Conservation (phyloP, 2,329 filamentous ascomycete species). For the Epichloe uncinata region DNA sequence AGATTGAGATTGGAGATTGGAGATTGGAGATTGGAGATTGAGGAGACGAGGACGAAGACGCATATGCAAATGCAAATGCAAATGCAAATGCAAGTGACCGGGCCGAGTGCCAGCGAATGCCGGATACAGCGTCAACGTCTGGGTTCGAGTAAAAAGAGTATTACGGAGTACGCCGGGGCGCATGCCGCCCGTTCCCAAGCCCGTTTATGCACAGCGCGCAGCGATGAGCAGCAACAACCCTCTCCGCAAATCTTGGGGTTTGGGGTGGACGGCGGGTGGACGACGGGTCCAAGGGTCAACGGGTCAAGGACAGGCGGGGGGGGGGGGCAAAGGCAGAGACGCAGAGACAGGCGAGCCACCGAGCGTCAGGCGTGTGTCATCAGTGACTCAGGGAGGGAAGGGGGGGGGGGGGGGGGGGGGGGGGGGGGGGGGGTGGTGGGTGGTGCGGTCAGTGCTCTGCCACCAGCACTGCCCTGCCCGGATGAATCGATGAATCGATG, state of each 20-base stretch:
- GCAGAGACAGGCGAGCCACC: neutral
- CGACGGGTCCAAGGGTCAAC: neutral
- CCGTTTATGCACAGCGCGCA: slow-evolving; percentile 7
- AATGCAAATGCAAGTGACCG: slow-evolving; percentile 4
- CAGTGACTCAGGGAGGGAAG: too few species aligned
- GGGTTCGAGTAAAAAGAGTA: neutral
- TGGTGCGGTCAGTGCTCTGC: too few species aligned
- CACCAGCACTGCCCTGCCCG: too few species aligned
- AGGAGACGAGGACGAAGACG: slow-evolving; percentile 10
- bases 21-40: slow-evolving; percentile 7
- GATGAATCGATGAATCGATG: too few species aligned
- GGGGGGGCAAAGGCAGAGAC: neutral
- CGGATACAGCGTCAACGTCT: slow-evolving; percentile 1
- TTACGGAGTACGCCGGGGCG: slow-evolving; percentile 21
- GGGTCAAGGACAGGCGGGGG: too few species aligned
- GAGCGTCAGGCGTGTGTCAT: neutral
- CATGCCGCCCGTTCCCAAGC: slow-evolving; percentile 15
- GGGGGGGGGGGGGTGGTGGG: too few species aligned
- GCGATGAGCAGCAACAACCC: slow-evolving; percentile 4
- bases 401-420: too few species aligned
- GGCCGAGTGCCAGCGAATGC: slow-evolving; percentile 1
- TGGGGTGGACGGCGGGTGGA: neutral
- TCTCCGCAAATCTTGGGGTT: slow-evolving; percentile 4
- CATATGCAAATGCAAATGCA: slow-evolving; percentile 1
- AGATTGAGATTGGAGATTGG: slow-evolving; percentile 4